These are phyloP conservation scores for Lolium perenne DNA, from an alignment of 176 grass and related monocot species.

Conservation along the genomic window DNA sequence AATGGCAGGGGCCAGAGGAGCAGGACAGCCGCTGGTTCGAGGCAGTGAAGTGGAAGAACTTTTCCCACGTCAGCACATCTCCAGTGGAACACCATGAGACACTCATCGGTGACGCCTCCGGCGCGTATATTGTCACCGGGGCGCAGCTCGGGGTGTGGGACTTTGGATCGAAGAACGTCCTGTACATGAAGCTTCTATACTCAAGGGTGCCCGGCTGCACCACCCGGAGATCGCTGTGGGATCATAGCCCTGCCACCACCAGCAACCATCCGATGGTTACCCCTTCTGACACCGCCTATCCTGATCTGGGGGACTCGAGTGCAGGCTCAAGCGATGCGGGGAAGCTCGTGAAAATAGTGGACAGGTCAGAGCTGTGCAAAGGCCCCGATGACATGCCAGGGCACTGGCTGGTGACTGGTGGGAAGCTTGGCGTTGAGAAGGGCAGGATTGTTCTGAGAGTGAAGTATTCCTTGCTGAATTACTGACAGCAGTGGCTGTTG, in stretches of 20 bases:
- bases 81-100: constrained; percentile 59
- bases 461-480: constrained; percentile 80
- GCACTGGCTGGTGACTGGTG: constrained; percentile 78
- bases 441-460: constrained; percentile 66
- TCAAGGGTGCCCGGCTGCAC: constrained; percentile 73
- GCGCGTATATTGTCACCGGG: constrained; percentile 60
- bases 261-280: constrained; percentile 27
- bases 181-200: constrained; percentile 70
- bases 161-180: constrained; percentile 64
- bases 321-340: constrained; percentile 38
- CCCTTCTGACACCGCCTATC: not conserved
- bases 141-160: constrained; percentile 81
- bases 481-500: constrained; percentile 26
- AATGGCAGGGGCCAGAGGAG: constrained; percentile 72
- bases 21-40: constrained; percentile 81
- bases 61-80: constrained; percentile 66
- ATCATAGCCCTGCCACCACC: constrained; percentile 46
- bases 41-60: constrained; percentile 74
- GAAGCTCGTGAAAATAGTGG: constrained; percentile 56
- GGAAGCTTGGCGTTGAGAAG: constrained; percentile 64
- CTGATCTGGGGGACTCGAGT: constrained; percentile 29
- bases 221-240: constrained; percentile 69
- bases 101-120: constrained; percentile 42
- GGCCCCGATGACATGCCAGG: constrained; percentile 65
- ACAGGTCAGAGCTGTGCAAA: constrained; percentile 67